These are phyloP conservation scores for Russula vinacea DNA, from an alignment of 768 basidiomycete species.

Conservation along the genomic window DNA sequence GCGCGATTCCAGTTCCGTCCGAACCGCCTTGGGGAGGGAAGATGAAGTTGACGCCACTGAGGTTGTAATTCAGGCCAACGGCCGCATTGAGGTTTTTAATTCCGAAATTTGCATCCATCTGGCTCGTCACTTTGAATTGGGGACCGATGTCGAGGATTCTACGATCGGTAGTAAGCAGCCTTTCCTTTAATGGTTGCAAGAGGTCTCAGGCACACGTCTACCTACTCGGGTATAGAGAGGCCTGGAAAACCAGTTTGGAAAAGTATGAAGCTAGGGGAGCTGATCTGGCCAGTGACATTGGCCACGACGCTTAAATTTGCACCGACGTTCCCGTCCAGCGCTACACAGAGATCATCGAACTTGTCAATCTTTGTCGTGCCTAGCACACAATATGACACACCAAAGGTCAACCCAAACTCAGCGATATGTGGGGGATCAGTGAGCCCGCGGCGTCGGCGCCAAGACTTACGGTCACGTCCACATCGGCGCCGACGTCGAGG, in stretches of 20 bases:
- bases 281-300: neutral
- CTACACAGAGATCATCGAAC: constrained; percentile 26
- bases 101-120: neutral
- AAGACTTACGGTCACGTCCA: neutral
- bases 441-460: constrained; percentile 18
- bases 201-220: too few species aligned
- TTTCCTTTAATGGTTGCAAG: too few species aligned
- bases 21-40: neutral
- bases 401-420: constrained; percentile 12
- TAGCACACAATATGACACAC: constrained; percentile 2
- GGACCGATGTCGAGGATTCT: constrained; percentile 3
- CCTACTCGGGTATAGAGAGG: neutral
- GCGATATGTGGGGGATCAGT: constrained; percentile 12
- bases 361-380: constrained; percentile 6
- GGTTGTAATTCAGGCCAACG: neutral
- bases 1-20: neutral
- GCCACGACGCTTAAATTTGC: neutral
- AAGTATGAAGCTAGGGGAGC: neutral
- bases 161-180: neutral
- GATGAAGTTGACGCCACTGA: neutral
- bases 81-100: neutral
- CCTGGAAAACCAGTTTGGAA: constrained; percentile 4
- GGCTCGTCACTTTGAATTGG: neutral
- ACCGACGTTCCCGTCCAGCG: neutral
- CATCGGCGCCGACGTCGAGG: constrained; percentile 5